phyloP scores from a whole-genome alignment of 768 basidiomycete species.

The Termitomyces sp. region DNA sequence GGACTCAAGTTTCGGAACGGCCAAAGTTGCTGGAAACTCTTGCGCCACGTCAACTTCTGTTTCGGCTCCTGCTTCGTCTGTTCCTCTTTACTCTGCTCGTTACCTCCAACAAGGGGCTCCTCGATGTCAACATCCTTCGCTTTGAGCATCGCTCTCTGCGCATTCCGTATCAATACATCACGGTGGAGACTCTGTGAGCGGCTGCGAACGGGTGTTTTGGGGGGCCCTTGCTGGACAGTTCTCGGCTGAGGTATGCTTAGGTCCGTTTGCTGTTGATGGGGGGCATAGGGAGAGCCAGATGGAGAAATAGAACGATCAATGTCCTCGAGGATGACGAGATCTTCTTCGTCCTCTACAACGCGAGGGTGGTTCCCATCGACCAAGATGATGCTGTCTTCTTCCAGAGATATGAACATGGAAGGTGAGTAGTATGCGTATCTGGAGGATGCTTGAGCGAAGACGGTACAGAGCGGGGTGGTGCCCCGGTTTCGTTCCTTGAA shows the following conservation, averaged over 20 bases:
- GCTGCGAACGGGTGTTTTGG: constrained; percentile 33
- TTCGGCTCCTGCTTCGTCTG: constrained; percentile 16
- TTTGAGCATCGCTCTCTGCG: constrained; percentile 55
- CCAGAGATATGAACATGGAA: constrained; percentile 6
- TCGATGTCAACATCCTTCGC: constrained; percentile 37
- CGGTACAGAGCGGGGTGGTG: constrained; percentile 7
- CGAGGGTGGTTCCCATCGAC: constrained; percentile 65
- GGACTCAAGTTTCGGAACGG: constrained; percentile 31
- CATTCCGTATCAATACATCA: constrained; percentile 67
- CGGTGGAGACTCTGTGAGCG: constrained; percentile 52
- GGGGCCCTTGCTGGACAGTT: constrained; percentile 19
- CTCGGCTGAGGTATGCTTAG: constrained; percentile 15
- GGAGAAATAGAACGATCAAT: constrained; percentile 34
- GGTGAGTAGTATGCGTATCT: constrained; percentile 7
- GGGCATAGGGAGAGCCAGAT: constrained; percentile 12
- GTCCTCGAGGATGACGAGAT: constrained; percentile 71
- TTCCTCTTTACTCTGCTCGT: constrained; percentile 13
- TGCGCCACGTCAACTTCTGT: constrained; percentile 38
- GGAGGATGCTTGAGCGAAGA: constrained; percentile 5
- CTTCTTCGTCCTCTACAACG: constrained; percentile 67
- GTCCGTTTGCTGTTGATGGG: constrained; percentile 5
- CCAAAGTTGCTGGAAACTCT: constrained; percentile 42
- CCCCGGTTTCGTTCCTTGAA: constrained; percentile 26
- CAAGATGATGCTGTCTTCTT: constrained; percentile 51
- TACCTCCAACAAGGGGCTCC: constrained; percentile 14